Evolutionary conservation across 352 stramenopile species (phyloP), one percentile per base, ranked within the genome.

Genomic region (Pseudoperonospora humuli): DNA sequence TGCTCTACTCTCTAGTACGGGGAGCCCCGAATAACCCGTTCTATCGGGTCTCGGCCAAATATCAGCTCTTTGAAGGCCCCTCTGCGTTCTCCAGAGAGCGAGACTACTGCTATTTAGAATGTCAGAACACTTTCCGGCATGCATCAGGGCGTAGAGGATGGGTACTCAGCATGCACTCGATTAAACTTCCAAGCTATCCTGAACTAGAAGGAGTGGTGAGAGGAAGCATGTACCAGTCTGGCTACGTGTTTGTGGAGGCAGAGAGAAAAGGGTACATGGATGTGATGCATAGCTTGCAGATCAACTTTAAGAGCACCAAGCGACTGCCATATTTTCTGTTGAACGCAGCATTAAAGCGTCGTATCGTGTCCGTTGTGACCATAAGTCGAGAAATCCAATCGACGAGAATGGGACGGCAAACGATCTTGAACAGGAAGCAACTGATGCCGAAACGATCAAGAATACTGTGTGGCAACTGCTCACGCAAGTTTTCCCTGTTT

Each of bases 131-230:
- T 26, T 91, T 91, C 48, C 67, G 71, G 7, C 74, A 91, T 45
- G 66, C 75, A 2, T 79, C 71, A 1, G 70, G 75, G 24, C 65
- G 78, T 2, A 63, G 75, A 25, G 78, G 78, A 3, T 88, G 74
- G 71, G 78, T 86, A 24, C 62, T 85, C 5, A 86, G 71, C 34
- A 88, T 88, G 74, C 78, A 91, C 60, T 91, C 78, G 20, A 86
- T 91, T 42, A 83, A 88, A 43, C 54, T 91, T 32, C 78, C 78
- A 1, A 68, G 61, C 33, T 91, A 74, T 47, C 78, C 78, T 0
- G 74, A 86, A 27, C 46, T 86, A 32, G 68, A 81, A 0, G 78
- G 78, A 0, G 74, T 82, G 1, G 76, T 91, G 35, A 59, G 78
- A 35, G 74, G 74, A 38, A 91, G 78, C 31, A 81, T 91, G 60